phyloP scores from a whole-genome alignment of 2,329 filamentous ascomycete genomes.

The Aspergillus neoniger region DNA sequence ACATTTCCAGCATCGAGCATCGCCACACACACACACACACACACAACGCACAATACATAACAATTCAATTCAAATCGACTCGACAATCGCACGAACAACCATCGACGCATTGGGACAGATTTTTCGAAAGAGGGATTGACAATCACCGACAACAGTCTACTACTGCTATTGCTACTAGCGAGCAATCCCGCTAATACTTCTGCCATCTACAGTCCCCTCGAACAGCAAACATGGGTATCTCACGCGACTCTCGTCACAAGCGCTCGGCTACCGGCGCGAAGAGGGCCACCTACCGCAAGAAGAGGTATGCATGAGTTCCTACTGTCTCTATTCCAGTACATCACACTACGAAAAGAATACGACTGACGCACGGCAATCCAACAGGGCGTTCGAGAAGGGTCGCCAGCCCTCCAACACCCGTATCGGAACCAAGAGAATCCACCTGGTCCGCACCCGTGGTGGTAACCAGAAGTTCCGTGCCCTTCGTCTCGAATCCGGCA shows the following conservation, averaged over 20 bases:
- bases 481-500: constrained; percentile 96
- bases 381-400: constrained; percentile 99
- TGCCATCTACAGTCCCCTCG: constrained; percentile 46
- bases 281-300: constrained; percentile 81
- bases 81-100: neutral
- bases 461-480: constrained; percentile 99
- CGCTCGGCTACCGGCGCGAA: constrained; percentile 98
- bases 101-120: neutral
- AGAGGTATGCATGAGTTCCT: constrained; percentile 57
- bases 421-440: constrained; percentile 95
- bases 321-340: neutral
- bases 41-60: too few species aligned
- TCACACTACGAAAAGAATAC: neutral
- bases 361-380: constrained; percentile 59
- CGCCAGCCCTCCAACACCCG: constrained; percentile 99
- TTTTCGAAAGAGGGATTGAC: neutral
- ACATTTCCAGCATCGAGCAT: neutral
- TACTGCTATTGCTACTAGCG: neutral
- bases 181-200: constrained; percentile 8
- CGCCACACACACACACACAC: too few species aligned
- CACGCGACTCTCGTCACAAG: constrained; percentile 99
- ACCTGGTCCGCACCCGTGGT: constrained; percentile 94
- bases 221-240: constrained; percentile 97
- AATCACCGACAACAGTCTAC: neutral
- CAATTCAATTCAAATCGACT: too few species aligned